Evolutionary conservation across 2,329 filamentous ascomycete genomes (phyloP), one percentile per base, ranked within the genome.

Genomic region (Calonectria fujianensis): DNA sequence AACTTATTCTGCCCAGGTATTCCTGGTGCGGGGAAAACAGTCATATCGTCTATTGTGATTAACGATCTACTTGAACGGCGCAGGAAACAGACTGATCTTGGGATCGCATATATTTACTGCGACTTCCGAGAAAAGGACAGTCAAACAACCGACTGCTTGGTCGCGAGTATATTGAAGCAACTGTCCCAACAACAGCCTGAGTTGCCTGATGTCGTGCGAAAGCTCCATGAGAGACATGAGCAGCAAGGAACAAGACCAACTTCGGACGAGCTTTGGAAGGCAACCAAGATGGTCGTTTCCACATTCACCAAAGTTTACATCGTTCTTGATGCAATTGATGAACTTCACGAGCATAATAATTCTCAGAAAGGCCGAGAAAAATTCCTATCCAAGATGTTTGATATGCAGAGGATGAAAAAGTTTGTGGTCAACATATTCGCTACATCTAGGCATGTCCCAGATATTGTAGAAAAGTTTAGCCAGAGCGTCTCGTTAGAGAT

Each of bases 21-120:
- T n/a, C 63, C 63, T 13, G 63, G 63, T 4, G 41, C 63, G 7
- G 64, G 64, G 13, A 67, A 67, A 10, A 67, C 64, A 3, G 37
- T 54, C 7, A 18, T 67, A 1, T 20, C 64, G 7, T 67, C 64
- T 6, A 67, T 52, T 29, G 48, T 67, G 13, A 27, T 52, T n/a
- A 31, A 67, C 13, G 13, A 29, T 37, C 48, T 67, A 7, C 16
- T 8, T 20, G 20, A n/a, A 6, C 2, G 1, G 1, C 52, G 10
- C 31, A 4, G 10, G 27, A 31, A 29, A 4, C 3, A 41, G 1
- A 2, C 24, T 1, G 6, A 39, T 0, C 13, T n/a, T 11, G 48
- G 48, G 2, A 16, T 67, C 5, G 64, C 64, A 41, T 67, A 67
- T n/a, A 16, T 67, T 2, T 67, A 67, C 11, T 67, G 48, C 24